Evolutionary conservation across 352 stramenopile genomes (phyloP).

Genomic region (Albugo candida): DNA sequence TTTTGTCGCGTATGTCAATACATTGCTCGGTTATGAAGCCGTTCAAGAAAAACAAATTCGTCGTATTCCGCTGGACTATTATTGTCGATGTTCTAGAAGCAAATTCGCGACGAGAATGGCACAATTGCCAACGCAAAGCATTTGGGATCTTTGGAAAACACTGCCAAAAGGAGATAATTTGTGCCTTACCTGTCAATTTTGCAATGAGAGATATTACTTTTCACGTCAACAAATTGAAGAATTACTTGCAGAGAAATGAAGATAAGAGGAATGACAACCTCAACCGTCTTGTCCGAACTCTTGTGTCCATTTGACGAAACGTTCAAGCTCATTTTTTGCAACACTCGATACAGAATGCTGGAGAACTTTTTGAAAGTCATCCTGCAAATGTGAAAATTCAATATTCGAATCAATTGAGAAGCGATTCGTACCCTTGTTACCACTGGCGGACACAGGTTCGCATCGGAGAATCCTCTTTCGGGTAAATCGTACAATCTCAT

Average conservation of each 20-base stretch:
- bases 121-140: slow-evolving; percentile 25
- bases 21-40: not conserved
- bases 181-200: slow-evolving; percentile 69
- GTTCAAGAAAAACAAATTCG: slow-evolving; percentile 5
- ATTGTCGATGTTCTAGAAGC: slow-evolving; percentile 65
- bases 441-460: slow-evolving; percentile 72
- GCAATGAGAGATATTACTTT: slow-evolving; percentile 63
- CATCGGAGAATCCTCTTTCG: slow-evolving; percentile 59
- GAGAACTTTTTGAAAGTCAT: slow-evolving; percentile 93
- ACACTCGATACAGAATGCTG: slow-evolving; percentile 89
- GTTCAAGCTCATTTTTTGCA: slow-evolving; percentile 90
- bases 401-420: not conserved
- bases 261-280: slow-evolving; percentile 2
- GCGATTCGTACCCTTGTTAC: slow-evolving; percentile 41
- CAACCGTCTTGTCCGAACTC: slow-evolving; percentile 98
- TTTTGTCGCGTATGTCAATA: not conserved
- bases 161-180: slow-evolving; percentile 25
- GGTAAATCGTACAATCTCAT: slow-evolving; percentile 77
- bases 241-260: not conserved
- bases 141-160: slow-evolving; percentile 18
- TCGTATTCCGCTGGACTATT: slow-evolving; percentile 57
- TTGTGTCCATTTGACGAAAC: slow-evolving; percentile 97
- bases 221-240: slow-evolving; percentile 4
- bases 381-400: slow-evolving; percentile 14
- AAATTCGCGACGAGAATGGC: slow-evolving; percentile 27